These are phyloP conservation scores for Lycium ferocissimum DNA, from an alignment of 257 asterid species.

Conservation along the genomic window DNA sequence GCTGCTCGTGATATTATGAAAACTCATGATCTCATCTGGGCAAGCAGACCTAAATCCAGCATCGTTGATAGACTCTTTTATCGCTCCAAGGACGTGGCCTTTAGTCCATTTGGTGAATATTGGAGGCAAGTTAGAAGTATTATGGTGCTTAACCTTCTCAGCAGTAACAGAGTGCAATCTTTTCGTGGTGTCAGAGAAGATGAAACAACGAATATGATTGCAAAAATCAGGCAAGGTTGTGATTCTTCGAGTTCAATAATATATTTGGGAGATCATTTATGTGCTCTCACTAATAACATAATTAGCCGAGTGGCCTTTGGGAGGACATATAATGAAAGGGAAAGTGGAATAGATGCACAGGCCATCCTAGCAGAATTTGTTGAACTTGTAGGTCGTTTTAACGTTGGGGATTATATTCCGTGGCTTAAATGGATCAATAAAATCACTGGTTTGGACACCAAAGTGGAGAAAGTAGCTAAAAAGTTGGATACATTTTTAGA, in stretches of 20 bases:
- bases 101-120: no score
- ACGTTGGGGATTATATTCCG: not conserved
- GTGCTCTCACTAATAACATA: not conserved
- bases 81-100: no score
- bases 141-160: not conserved
- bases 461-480: no score
- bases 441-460: no score
- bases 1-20: no score
- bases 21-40: no score
- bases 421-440: no score
- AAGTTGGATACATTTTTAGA: no score
- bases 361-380: not conserved
- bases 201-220: conserved; percentile 33
- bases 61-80: no score
- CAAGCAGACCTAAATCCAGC: no score
- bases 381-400: not conserved
- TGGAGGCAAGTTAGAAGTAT: no score
- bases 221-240: not conserved
- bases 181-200: conserved; percentile 45
- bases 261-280: not conserved
- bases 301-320: not conserved
- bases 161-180: not conserved
- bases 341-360: not conserved
- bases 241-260: not conserved
- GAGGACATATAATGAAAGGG: not conserved